These are phyloP conservation scores for Cladobotryum protrusum DNA, from an alignment of 2,329 filamentous ascomycete species.

Conservation along the genomic window DNA sequence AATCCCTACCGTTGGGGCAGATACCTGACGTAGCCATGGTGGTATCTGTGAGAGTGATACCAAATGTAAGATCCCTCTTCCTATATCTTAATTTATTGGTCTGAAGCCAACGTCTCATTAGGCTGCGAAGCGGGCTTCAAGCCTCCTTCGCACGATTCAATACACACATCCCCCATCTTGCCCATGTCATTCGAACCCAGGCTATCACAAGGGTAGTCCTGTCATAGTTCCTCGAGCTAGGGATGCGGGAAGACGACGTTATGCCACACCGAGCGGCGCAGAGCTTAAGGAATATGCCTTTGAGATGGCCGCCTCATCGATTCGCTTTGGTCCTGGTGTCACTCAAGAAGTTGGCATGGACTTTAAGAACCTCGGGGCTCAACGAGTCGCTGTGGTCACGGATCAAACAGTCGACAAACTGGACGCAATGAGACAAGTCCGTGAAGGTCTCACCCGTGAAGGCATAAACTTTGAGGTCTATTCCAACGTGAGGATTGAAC, in stretches of 20 bases:
- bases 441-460: constrained; percentile 71
- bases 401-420: constrained; percentile 76
- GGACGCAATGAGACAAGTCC: constrained; percentile 82
- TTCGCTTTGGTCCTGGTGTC: constrained; percentile 86
- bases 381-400: constrained; percentile 87
- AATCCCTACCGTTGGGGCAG: background rate
- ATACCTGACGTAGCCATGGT: background rate
- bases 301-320: constrained; percentile 94
- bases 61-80: constrained; percentile 1
- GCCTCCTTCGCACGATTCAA: constrained; percentile 80
- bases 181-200: constrained; percentile 87
- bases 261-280: constrained; percentile 66
- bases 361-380: constrained; percentile 81
- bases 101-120: constrained; percentile 27
- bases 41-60: constrained; percentile 5
- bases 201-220: constrained; percentile 61
- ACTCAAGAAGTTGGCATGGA: constrained; percentile 99
- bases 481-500: constrained; percentile 76
- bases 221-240: constrained; percentile 46
- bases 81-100: too few species aligned
- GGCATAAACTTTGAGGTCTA: constrained; percentile 77
- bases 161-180: constrained; percentile 82
- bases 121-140: constrained; percentile 60
- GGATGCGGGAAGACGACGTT: constrained; percentile 38
- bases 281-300: constrained; percentile 92